A percentile compares a stretch with the other conserved stretches of the same genome.
phyloP scores from a whole-genome alignment of 495 filamentous ascomycete species.

The Aspergillus mulundensis region DNA sequence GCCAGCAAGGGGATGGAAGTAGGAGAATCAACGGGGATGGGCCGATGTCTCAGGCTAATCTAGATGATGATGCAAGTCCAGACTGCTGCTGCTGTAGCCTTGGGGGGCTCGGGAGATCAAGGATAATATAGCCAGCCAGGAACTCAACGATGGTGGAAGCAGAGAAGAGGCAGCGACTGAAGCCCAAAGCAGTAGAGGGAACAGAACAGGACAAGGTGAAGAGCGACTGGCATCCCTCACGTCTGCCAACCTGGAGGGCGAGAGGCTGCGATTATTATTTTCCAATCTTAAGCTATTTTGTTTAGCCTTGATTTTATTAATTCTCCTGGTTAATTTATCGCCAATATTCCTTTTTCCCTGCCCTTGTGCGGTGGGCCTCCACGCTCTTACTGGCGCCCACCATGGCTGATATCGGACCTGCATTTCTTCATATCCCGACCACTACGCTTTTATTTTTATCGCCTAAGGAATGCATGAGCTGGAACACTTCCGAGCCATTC shows the following conservation, averaged over 20 bases:
- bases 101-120: conserved; percentile 5
- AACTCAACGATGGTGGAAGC: background rate
- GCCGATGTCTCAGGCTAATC: conserved; percentile 20
- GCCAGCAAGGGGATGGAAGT: conserved; percentile 28
- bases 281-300: conserved; percentile 11
- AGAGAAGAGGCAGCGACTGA: background rate
- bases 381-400: background rate
- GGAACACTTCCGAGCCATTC: conserved; percentile 5
- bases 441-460: conserved; percentile 6
- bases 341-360: conserved; percentile 10
- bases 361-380: conserved; percentile 1
- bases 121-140: conserved; percentile 4
- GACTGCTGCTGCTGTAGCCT: background rate
- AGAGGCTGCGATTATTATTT: conserved; percentile 8
- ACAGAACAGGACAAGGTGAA: background rate
- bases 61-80: background rate
- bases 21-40: conserved; percentile 11
- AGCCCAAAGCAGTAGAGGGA: background rate
- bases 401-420: background rate
- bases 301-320: conserved; percentile 17
- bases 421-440: background rate
- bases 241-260: background rate
- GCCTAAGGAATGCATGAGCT: conserved; percentile 3
- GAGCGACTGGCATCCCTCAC: conserved; percentile 26
- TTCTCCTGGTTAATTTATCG: conserved; percentile 16